phyloP scores from a whole-genome alignment of 179 eudicot species.

The Heliamphora pulchella region DNA sequence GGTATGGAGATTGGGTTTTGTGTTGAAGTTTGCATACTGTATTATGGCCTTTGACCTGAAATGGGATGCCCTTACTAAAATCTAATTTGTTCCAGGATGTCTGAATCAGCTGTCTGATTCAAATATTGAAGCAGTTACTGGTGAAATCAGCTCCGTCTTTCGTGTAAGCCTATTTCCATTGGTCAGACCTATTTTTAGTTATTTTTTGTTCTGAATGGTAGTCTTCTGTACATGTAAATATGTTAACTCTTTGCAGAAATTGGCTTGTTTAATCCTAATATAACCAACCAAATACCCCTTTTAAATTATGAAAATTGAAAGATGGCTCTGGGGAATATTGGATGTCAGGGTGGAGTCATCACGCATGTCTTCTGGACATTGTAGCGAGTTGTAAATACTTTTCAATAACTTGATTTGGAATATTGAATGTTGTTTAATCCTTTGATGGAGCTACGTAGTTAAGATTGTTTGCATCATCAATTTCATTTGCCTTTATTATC shows the following conservation, averaged over 20 bases:
- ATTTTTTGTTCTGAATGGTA: neutral
- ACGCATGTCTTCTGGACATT: neutral
- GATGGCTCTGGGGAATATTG: neutral
- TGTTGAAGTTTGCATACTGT: constrained; percentile 4
- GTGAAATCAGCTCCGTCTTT: constrained; percentile 55
- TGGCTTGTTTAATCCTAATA: neutral
- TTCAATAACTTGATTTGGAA: neutral
- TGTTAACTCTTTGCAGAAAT: neutral
- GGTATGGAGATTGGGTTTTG: constrained; percentile 35
- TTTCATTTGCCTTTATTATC: neutral
- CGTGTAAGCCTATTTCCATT: constrained; percentile 33
- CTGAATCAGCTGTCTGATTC: constrained; percentile 83
- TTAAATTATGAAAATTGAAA: neutral
- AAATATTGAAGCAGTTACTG: constrained; percentile 75
- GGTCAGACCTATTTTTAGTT: neutral
- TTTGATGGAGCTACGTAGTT: neutral
- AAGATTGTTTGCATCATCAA: neutral
- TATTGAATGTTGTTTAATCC: neutral
- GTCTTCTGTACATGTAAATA: neutral
- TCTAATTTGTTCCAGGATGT: constrained; percentile 44
- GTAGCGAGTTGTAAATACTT: neutral
- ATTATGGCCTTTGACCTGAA: neutral
- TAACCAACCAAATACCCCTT: neutral
- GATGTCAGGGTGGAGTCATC: neutral
- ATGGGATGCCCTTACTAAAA: constrained; percentile 11